Evolutionary conservation across 1,284 basidiomycete genomes (phyloP), one percentile per base, ranked within the genome.

Genomic region (Tilletiaria anomala): DNA sequence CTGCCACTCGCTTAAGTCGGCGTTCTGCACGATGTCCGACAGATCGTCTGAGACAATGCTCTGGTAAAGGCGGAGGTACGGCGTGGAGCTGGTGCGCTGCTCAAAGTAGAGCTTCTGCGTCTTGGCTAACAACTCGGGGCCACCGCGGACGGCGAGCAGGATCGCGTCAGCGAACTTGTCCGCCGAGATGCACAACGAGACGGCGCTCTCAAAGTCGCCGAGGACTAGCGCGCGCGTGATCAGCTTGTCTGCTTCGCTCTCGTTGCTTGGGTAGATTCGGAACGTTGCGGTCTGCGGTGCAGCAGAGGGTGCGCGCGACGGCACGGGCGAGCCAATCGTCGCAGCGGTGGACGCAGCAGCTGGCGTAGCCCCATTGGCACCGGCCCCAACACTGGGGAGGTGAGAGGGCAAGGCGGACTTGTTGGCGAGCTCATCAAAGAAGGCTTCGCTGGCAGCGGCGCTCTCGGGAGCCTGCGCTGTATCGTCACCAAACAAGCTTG

Each of bases 41-140:
- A 97, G 76, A 59, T 94, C 89, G 61, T 89, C 81, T 39, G 81
- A 82, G 45, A 94, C 86, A 59, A 97, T 87, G 18, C 82, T 86
- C 68, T 96, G 87, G 76, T 91, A 87, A 5, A 97, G 76, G 24
- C 91, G 83, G 18, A 96, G 76, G 70, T 94, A 94, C 0, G 88
- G 86, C 16, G 83, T 71, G 5, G 76, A 71, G 11, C 78, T 74
- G 3, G 83, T 83, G 47, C 79, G 77, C 39, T 78, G 76, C 61
- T 84, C 80, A 61, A 97, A 97, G 72, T 96, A 97, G 0, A 83
- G 81, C 68, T 85, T 85, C 63, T 96, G 89, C 0, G 88, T 91
- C 43, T 78, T 78, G 33, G 80, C 78, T 17, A 97, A 73, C n/a
- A 97, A 78, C 35, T 88, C 84, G 0, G 80, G 75, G 0, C 88